These are phyloP conservation scores for Acacia concinna DNA, from an alignment of 331 rosid genomes.

Conservation along the genomic window DNA sequence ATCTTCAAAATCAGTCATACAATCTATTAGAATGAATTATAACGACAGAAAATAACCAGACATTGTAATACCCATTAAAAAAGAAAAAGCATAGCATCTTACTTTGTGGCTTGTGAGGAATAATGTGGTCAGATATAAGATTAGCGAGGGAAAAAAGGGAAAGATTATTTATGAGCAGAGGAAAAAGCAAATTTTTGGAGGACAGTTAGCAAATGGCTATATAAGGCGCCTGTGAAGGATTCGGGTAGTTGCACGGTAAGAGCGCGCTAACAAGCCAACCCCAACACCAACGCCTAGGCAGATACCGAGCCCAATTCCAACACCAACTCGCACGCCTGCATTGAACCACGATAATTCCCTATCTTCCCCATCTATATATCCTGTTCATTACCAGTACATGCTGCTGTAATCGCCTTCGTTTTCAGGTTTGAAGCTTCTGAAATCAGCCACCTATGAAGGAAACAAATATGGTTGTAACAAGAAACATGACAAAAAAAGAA, in stretches of 20 bases:
- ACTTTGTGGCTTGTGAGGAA: slow-evolving; percentile 17
- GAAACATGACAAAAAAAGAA: slow-evolving; percentile 1
- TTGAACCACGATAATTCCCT: slow-evolving; percentile 93
- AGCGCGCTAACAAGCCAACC: slow-evolving; percentile 71
- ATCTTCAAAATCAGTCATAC: slow-evolving; percentile 19
- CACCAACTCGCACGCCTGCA: slow-evolving; percentile 97
- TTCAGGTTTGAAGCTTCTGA: slow-evolving; percentile 59
- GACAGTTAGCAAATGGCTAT: slow-evolving; percentile 35
- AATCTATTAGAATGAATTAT: not conserved
- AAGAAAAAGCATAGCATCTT: slow-evolving; percentile 31
- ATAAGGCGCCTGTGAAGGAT: slow-evolving; percentile 65
- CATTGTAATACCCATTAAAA: slow-evolving; percentile 10
- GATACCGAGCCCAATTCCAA: slow-evolving; percentile 93
- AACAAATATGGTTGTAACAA: not conserved
- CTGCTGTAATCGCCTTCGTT: slow-evolving; percentile 55
- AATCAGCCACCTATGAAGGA: slow-evolving; percentile 51
- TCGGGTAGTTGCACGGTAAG: slow-evolving; percentile 78
- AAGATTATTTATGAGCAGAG: not conserved
- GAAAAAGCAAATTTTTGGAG: slow-evolving; percentile 15
- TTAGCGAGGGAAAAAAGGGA: not conserved
- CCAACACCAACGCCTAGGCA: slow-evolving; percentile 74
- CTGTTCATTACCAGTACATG: slow-evolving; percentile 53
- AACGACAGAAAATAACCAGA: not conserved
- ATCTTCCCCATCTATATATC: slow-evolving; percentile 67
- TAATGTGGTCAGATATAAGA: not conserved